Evolutionary conservation across 441 rosid species (phyloP), one percentile per base, ranked within the genome.

Genomic region (Corymbia citriodora): DNA sequence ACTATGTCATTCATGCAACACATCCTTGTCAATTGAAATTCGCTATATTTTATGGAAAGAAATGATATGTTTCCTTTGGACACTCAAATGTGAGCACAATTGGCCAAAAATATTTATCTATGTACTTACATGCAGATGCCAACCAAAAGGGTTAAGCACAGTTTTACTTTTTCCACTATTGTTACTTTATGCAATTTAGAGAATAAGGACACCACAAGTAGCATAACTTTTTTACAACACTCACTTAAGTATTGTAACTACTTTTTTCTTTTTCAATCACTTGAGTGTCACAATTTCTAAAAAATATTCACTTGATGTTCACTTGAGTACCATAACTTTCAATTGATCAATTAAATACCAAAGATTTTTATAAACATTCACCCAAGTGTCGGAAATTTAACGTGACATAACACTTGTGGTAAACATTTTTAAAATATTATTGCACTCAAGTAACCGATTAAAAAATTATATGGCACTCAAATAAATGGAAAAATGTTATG

Each of bases 191-290:
- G 70, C 17, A 63, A 63, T 63, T 23, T 59, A 59, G 25, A 29
- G 14, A 29, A 59, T 59, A 59, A 59, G 10, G n/a, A 59, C 5
- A 59, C 7, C 11, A 59, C 2, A 59, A 59, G 14, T 59, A 14
- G 2, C 65, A 25, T 59, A 25, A 59, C 25, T 25, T 59, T 25
- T 0, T 6, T 59, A 4, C 3, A 0, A 2, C 2, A 7, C 25
- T 59, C 65, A 59, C 14, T 59, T 25, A 7, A 59, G 0, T 59
- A 25, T 10, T 14, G 10, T 4, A 59, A 25, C 5, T 23, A 9
- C 10, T 17, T 57, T 59, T 59, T 23, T 23, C 10, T 17, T 57
- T 59, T 59, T 59, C 11, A 59, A 4, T 4, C n/a, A 10, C 7
- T 25, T 25, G 0, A 59, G 65, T 9, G n/a, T 11, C 3, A 59